Evolutionary conservation across 257 asterid genomes (phyloP).

Genomic region (Primulina eburnea): DNA sequence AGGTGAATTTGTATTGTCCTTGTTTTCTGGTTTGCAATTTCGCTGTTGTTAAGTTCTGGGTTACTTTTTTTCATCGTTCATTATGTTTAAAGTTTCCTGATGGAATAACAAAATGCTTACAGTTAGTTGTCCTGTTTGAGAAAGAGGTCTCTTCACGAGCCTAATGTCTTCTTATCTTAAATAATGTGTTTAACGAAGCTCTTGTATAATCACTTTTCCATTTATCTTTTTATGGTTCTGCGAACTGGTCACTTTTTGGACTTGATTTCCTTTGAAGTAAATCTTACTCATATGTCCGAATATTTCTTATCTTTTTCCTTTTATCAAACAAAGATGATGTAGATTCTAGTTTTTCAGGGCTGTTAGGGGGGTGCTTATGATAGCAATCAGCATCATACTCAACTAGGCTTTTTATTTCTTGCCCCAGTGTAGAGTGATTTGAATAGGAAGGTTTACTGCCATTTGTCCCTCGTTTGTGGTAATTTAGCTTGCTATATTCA

Average conservation of each 20-base stretch:
- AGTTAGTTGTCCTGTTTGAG: background rate
- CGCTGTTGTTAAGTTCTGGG: background rate
- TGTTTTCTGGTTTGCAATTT: background rate
- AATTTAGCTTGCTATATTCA: background rate
- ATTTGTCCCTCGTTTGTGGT: conserved; percentile 6
- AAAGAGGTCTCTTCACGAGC: background rate
- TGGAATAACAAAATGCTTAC: too few species aligned
- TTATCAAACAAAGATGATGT: background rate
- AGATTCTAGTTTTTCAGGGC: conserved; percentile 1
- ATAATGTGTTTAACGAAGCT: background rate
- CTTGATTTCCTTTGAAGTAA: background rate
- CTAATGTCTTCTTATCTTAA: background rate
- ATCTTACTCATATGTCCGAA: background rate
- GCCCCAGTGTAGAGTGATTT: conserved; percentile 12
- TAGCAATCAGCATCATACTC: background rate
- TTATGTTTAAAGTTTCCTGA: background rate
- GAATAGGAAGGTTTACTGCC: conserved; percentile 12
- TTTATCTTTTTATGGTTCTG: background rate
- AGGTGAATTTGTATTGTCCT: conserved; percentile 32
- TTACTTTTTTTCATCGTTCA: background rate
- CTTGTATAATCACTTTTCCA: background rate
- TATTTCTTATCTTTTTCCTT: background rate
- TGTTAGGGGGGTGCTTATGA: background rate
- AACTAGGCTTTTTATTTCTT: background rate
- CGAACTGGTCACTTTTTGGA: conserved; percentile 6